Base-by-base conservation (phyloP, 176 grass and related monocot species). In the Bothriochloa decipiens region DNA sequence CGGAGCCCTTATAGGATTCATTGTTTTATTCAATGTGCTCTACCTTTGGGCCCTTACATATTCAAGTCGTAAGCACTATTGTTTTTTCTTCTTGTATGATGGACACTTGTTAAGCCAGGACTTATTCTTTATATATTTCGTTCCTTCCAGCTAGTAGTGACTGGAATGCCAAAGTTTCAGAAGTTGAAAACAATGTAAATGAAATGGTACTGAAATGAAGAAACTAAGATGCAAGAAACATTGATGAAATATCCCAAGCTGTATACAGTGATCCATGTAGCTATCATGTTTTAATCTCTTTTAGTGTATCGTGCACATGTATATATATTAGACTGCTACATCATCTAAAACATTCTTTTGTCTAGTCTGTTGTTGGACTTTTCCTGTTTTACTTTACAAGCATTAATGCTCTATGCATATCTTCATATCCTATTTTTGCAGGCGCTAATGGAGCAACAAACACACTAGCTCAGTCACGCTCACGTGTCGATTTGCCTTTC, bases 1-100 rank as follows among this genome's bases (percentile, higher is more conserved):
- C 3, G 95, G 84, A 74, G 95, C 88, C 4, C 66, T 97, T 29
- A 26, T 88, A 12, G 95, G 86, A 22, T 97, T 89, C 71, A 39
- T 70, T 61, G 77, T 94, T 74, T 15, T 97, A 55, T 94, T 94
- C 86, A 97, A 97, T 68, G 29, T 88, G 17, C 82, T 97, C 13
- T 97, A 91, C 75, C 60, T 91, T 65, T 62, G 91, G 65, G 75
- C 86, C 5, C 68, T 97, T 17, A 89, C 88, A 3, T 92, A 84
- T 84, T 86, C 89, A 78, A 91, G 88, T 23, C 79, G 92, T 97
- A 91, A 92, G 90, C 82, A 71, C 53, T 72, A 68, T 68, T 79
- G n/a, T 57, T 77, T 63, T 74, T 75, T 26, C 7, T 22, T 71
- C 18, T 74, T 72, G 25, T 17, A 63, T 42, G 41, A 5, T 64